phyloP scores from a whole-genome alignment of 2,329 filamentous ascomycete genomes.

The Claviceps humidiphila region DNA sequence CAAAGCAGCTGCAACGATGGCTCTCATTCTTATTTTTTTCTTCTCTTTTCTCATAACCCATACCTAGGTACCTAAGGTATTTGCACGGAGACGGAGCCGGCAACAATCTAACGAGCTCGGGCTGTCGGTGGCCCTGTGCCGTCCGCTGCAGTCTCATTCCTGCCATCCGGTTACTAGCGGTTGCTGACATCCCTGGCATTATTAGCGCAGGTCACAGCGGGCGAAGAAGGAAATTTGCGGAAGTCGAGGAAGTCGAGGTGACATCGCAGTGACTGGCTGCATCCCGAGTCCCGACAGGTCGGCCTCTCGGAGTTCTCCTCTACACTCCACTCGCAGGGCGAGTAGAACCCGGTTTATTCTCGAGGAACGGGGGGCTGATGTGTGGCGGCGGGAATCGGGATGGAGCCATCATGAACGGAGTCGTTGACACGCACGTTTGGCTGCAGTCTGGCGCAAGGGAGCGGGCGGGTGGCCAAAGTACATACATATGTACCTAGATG shows the following conservation, averaged over 20 bases:
- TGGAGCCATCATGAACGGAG: not conserved
- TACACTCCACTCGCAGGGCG: not conserved
- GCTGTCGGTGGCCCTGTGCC: not conserved
- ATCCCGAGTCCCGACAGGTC: slow-evolving; percentile 13
- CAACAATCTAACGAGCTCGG: not conserved
- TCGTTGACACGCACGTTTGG: slow-evolving; percentile 8
- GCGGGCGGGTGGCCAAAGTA: too few species aligned
- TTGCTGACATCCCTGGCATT: not conserved
- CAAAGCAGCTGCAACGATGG: not conserved
- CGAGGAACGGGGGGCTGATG: slow-evolving; percentile 7
- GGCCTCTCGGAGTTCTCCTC: slow-evolving; percentile 21
- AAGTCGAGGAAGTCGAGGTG: not conserved
- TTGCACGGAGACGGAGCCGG: not conserved
- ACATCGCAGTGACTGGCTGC: not conserved
- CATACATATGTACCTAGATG: too few species aligned
- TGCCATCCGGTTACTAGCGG: not conserved
- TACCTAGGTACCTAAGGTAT: not conserved
- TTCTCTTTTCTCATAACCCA: not conserved
- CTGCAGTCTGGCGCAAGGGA: not conserved
- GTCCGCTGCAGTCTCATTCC: not conserved
- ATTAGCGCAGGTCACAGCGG: not conserved
- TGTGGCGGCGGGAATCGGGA: not conserved
- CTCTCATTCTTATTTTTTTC: not conserved
- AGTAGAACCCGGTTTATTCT: slow-evolving; percentile 19
- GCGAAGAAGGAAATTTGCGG: too few species aligned